phyloP scores from a whole-genome alignment of 176 grass and related monocot species.

The Triticum dicoccoides region DNA sequence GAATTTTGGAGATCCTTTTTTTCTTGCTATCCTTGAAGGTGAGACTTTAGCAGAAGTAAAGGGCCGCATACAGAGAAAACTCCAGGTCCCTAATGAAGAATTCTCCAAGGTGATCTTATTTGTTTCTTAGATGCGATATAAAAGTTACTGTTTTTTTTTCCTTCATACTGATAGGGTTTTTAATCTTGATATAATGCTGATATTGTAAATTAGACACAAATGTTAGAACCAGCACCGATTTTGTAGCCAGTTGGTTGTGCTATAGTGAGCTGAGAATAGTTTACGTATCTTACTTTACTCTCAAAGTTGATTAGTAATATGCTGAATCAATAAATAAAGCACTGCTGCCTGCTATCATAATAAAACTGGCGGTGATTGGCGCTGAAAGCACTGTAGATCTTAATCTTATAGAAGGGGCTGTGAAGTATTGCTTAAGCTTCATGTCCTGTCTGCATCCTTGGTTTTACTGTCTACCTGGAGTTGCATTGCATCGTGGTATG shows the following conservation, averaged over 20 bases:
- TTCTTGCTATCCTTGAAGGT: conserved; percentile 71
- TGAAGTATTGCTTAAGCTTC: neutral
- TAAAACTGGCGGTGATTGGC: neutral
- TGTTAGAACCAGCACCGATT: neutral
- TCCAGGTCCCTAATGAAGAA: conserved; percentile 65
- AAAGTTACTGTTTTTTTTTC: neutral
- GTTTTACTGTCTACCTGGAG: conserved; percentile 7
- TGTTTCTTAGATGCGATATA: conserved; percentile 4
- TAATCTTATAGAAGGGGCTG: neutral
- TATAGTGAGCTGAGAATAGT: conserved; percentile 3
- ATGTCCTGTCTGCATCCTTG: neutral
- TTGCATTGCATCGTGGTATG: conserved; percentile 18
- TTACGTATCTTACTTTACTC: conserved; percentile 12
- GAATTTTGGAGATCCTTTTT: conserved; percentile 96
- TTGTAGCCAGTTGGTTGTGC: neutral
- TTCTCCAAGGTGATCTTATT: conserved; percentile 77
- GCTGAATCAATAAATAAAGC: neutral
- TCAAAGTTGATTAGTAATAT: neutral
- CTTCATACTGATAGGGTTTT: neutral
- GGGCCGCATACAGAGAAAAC: conserved; percentile 79
- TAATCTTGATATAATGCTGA: neutral
- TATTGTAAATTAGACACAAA: conserved; percentile 4
- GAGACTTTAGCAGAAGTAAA: conserved; percentile 84
- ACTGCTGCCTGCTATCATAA: neutral
- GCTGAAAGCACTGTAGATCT: neutral